phyloP scores from a whole-genome alignment of 805 yeast species.

The Starmera amethionina region DNA sequence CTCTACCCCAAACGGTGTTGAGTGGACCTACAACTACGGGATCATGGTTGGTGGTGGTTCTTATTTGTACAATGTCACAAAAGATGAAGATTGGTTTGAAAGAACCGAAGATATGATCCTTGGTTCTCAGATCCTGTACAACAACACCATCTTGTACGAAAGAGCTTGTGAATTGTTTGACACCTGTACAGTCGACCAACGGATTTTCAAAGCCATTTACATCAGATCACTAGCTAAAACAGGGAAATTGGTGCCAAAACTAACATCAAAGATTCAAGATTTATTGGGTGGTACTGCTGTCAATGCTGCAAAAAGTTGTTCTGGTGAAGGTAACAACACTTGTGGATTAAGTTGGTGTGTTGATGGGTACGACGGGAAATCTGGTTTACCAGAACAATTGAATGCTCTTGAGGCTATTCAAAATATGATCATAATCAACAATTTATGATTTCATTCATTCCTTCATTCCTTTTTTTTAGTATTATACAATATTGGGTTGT shows the following conservation, averaged over 20 bases:
- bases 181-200: slow-evolving; percentile 74
- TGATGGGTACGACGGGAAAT: slow-evolving; percentile 59
- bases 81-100: slow-evolving; percentile 46
- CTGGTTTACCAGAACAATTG: slow-evolving; percentile 88
- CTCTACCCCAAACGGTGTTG: slow-evolving; percentile 38
- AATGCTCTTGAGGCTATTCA: slow-evolving; percentile 62
- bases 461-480: too few relatives aligned
- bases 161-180: slow-evolving; percentile 68
- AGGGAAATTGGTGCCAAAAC: slow-evolving; percentile 55
- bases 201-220: slow-evolving; percentile 81
- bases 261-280: slow-evolving; percentile 20
- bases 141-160: slow-evolving; percentile 56
- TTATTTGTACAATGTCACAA: slow-evolving; percentile 57
- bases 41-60: slow-evolving; percentile 67
- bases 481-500: too few relatives aligned
- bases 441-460: neutral
- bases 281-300: slow-evolving; percentile 39
- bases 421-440: slow-evolving; percentile 25
- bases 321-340: slow-evolving; percentile 78
- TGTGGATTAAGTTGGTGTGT: slow-evolving; percentile 80
- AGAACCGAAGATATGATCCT: slow-evolving; percentile 8
- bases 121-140: slow-evolving; percentile 24
- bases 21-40: slow-evolving; percentile 85
- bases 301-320: slow-evolving; percentile 77
- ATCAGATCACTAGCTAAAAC: slow-evolving; percentile 67